phyloP scores from a whole-genome alignment of 2,329 filamentous ascomycete genomes.

The Dactylonectria estremocensis region DNA sequence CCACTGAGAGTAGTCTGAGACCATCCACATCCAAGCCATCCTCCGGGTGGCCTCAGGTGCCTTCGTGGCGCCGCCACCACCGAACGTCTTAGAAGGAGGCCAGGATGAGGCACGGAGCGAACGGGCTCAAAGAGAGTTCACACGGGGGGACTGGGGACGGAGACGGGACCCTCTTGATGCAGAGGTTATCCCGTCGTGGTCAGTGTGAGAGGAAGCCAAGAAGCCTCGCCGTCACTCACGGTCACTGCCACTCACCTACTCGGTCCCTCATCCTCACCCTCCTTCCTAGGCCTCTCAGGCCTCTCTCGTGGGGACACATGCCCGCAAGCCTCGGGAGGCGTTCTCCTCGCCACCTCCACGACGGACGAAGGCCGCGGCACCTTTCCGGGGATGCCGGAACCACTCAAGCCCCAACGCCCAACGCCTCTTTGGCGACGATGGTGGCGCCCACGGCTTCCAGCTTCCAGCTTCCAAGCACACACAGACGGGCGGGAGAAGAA shows the following conservation, averaged over 20 bases:
- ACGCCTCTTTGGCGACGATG: background rate
- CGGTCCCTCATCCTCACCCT: background rate
- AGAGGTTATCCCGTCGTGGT: conserved; percentile 22
- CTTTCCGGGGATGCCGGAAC: conserved; percentile 3
- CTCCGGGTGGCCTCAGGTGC: conserved; percentile 37
- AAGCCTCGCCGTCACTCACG: conserved; percentile 1
- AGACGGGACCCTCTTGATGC: conserved; percentile 24
- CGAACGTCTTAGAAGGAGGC: conserved; percentile 39
- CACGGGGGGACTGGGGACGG: conserved; percentile 11
- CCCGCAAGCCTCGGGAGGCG: conserved; percentile 9
- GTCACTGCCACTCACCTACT: background rate
- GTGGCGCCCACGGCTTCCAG: conserved; percentile 24
- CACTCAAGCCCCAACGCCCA: background rate
- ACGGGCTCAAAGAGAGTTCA: conserved; percentile 39
- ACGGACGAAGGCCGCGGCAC: conserved; percentile 4
- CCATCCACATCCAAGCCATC: conserved; percentile 31
- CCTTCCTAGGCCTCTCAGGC: background rate
- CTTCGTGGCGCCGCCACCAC: conserved; percentile 47
- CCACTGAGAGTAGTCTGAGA: conserved; percentile 26
- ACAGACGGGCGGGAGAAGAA: conserved; percentile 32
- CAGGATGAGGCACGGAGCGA: conserved; percentile 31
- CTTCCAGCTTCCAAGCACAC: too few species aligned
- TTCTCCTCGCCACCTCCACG: conserved; percentile 18
- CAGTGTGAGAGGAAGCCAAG: background rate
- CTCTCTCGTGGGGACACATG: background rate